phyloP scores from a whole-genome alignment of 208 protist genomes.

The Acanthamoeba divionensis region DNA sequence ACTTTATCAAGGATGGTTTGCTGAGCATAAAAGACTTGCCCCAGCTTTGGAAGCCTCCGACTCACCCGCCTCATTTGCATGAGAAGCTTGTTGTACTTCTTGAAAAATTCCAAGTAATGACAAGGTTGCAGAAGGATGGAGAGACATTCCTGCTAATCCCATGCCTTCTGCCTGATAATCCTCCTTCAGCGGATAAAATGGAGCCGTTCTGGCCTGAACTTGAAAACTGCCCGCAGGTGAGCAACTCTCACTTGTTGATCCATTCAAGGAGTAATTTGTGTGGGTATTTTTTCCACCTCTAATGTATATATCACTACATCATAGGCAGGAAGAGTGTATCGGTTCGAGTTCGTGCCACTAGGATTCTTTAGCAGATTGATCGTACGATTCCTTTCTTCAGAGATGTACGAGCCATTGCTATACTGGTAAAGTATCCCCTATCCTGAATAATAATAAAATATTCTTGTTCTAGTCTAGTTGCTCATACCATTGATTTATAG shows the following conservation, averaged over 20 bases:
- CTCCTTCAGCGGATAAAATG: background rate
- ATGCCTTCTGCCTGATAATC: slow-evolving; percentile 11
- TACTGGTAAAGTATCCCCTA: too few relatives aligned
- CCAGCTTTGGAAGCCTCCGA: slow-evolving; percentile 52
- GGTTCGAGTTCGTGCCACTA: slow-evolving; percentile 53
- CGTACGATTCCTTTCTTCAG: background rate
- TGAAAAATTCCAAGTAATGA: slow-evolving; percentile 52
- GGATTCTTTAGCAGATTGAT: slow-evolving; percentile 41
- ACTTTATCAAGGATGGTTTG: slow-evolving; percentile 47
- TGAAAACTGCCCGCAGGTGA: slow-evolving; percentile 28
- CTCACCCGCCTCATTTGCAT: slow-evolving; percentile 21
- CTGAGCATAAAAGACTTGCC: slow-evolving; percentile 17
- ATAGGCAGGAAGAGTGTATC: slow-evolving; percentile 26
- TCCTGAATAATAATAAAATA: too few relatives aligned
- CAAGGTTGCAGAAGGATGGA: background rate
- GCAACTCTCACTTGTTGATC: background rate
- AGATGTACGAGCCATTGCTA: background rate
- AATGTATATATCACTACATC: background rate
- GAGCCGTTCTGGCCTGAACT: background rate
- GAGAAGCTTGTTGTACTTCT: slow-evolving; percentile 6
- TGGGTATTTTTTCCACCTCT: background rate
- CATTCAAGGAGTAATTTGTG: background rate
- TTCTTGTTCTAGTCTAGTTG: too few relatives aligned
- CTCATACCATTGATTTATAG: too few relatives aligned
- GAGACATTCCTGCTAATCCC: background rate